Evolutionary conservation across 2,329 filamentous ascomycete genomes (phyloP), one percentile per base, ranked within the genome.

Genomic region (Alternaria consortialis): DNA sequence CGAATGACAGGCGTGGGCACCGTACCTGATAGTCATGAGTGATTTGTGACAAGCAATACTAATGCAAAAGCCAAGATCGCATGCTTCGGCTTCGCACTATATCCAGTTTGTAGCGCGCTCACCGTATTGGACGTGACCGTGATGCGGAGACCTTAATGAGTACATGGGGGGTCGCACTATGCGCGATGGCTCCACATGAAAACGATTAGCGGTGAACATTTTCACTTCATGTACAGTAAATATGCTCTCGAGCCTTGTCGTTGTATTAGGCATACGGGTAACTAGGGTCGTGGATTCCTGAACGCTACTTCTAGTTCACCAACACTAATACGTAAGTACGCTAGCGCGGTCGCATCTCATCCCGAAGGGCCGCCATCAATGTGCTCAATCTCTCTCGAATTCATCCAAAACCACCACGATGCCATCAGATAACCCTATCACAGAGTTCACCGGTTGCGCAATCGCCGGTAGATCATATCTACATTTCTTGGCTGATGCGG

Each of bases 361-460:
- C 31, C 8, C 5, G 34, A 20, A 20, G 20, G 13, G 13, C 29
- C 42, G 54, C 57, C 61, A 66, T 58, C 60, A 69, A 67, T 63
- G 63, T 69, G 65, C 67, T 69, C 67, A 69, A 62, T 62, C 51
- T 50, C 29, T 51, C 61, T 58, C 50, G 37, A 32, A 53, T 9
- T 25, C 40, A 53, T 36, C 15, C n/a, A 39, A 12, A 13, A 56
- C 37, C 46, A 29, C 55, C 58, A 61, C 43, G 13, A 31, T 53
- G 1, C 23, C 48, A 46, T 39, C 31, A 34, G 36, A 64, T 36
- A 27, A 46, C 50, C 40, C 46, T n/a, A 7, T 31, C 25, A 17
- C 36, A n/a, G 7, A 9, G 1, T 13, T 34, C 6, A 5, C 13
- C 12, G 27, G 27, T 50, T n/a, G 4, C 46, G 11, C 31, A 32